A percentile compares a stretch with the other conserved stretches of the same genome.
Conservation (phyloP, 768 basidiomycete genomes). For the Boletus rufocinnamomeus region DNA sequence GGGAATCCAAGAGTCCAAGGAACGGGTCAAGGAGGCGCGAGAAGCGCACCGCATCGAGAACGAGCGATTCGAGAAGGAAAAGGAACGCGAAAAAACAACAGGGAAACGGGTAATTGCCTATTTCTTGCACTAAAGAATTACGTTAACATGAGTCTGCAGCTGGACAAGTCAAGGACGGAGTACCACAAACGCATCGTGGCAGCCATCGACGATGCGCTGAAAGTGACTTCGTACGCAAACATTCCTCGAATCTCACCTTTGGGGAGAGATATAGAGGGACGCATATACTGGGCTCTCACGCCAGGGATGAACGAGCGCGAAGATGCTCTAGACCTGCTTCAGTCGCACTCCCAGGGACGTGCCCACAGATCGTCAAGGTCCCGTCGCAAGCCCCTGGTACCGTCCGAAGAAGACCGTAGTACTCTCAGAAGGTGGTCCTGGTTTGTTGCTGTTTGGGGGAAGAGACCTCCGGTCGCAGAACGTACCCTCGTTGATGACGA, state of each 20-base stretch:
- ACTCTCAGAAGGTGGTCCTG: constrained; percentile 66
- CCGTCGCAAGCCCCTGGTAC: constrained; percentile 41
- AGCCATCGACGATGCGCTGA: constrained; percentile 57
- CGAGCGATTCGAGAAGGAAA: constrained; percentile 32
- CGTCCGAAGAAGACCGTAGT: constrained; percentile 51
- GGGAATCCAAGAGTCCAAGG: constrained; percentile 56
- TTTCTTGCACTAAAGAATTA: not conserved
- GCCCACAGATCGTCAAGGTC: constrained; percentile 37
- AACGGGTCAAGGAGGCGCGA: constrained; percentile 49
- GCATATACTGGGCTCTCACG: constrained; percentile 66
- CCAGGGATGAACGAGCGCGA: constrained; percentile 62
- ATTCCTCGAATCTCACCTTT: constrained; percentile 58
- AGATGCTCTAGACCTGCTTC: constrained; percentile 37
- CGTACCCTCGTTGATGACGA: constrained; percentile 27
- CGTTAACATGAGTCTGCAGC: constrained; percentile 14
- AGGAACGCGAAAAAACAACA: constrained; percentile 59
- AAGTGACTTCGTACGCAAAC: constrained; percentile 47
- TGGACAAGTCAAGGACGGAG: constrained; percentile 48
- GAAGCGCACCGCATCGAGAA: constrained; percentile 45
- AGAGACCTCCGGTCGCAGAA: constrained; percentile 41
- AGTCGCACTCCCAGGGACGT: constrained; percentile 28
- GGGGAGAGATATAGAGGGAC: constrained; percentile 70
- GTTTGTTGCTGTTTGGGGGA: constrained; percentile 79
- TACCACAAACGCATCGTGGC: constrained; percentile 52
- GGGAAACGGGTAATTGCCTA: constrained; percentile 24